Evolutionary conservation across 2,329 filamentous ascomycete species (phyloP).

Genomic region (Trichothecium roseum): DNA sequence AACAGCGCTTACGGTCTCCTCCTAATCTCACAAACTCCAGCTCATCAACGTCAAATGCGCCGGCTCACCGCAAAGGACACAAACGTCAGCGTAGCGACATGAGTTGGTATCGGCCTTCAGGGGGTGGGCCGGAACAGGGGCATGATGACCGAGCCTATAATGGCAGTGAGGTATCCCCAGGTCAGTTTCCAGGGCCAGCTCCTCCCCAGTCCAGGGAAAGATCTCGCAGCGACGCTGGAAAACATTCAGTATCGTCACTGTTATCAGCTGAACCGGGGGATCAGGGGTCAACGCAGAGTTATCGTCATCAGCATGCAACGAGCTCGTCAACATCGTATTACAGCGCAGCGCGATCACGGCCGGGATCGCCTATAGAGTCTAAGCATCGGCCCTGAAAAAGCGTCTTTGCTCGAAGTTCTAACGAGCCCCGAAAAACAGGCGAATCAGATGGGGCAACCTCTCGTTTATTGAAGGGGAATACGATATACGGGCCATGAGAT

Average conservation of each 20-base stretch:
- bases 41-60: constrained; percentile 12
- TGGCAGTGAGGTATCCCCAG: constrained; percentile 7
- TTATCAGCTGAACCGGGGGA: constrained; percentile 12
- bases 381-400: too few species aligned
- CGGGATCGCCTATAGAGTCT: too few species aligned
- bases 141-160: constrained; percentile 10
- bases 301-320: background rate
- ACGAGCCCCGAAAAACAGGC: too few species aligned
- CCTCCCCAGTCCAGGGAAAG: constrained; percentile 12
- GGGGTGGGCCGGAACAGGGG: constrained; percentile 9
- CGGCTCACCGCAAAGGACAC: constrained; percentile 14
- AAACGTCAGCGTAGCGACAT: constrained; percentile 26
- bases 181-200: constrained; percentile 1
- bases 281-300: constrained; percentile 1
- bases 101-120: constrained; percentile 20
- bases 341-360: too few species aligned
- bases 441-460: too few species aligned
- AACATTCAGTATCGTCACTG: constrained; percentile 23
- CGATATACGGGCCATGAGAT: too few species aligned
- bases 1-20: constrained; percentile 22
- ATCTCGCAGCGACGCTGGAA: constrained; percentile 17
- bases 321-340: background rate
- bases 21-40: constrained; percentile 15
- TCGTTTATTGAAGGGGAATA: too few species aligned
- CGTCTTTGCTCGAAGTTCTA: too few species aligned